Evolutionary conservation across 129 eudicot genomes (phyloP), one percentile per base, ranked within the genome.

Genomic region (Solidago caesia): DNA sequence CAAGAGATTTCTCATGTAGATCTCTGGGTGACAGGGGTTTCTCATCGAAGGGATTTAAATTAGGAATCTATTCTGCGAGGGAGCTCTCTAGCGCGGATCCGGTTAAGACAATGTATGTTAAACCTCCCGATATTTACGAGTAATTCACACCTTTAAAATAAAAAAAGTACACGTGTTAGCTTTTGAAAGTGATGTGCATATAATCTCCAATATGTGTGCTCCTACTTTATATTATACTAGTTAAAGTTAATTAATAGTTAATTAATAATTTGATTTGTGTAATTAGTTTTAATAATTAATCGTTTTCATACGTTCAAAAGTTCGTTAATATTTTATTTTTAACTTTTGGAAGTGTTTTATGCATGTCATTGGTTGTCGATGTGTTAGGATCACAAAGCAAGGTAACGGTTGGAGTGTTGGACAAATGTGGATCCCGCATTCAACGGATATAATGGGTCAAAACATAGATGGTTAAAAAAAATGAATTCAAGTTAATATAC

Each of bases 91-190:
- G 21, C 21, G 0, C 21, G 21, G 21, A 21, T 21, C 0, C 21
- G 21, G 21, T 21, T 21, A 21, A 21, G 21, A 21, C 21, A 21
- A 21, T 0, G 21, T 21, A 21, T 21, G 0, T 21, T 21, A 21
- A 21, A 21, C 21, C 21, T 21, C 21, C 21, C 0, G 21, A 21
- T 21, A 21, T 21, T 21, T 21, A 21, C 21, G 21, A 21, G 21
- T 21, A 21, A 21, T 21, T 21, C 21, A 21, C 21, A 21, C 21
- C 21, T 0, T 21, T 21, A 21, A 21, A 21, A 21, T 0, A 21
- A 66, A 55, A 67, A 13, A 7, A 53, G 47, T 76, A 76, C 80
- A 76, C 80, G 80, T 76, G 74, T 76, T 57, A 67, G 43, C 66
- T 76, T 9, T 2, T 44, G 80, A 76, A 45, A 56, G 74, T 57